A percentile compares a stretch with the other conserved stretches of the same genome.
Evolutionary conservation across 2,329 filamentous ascomycete genomes (phyloP).

Genomic region (Talaromyces sp.): DNA sequence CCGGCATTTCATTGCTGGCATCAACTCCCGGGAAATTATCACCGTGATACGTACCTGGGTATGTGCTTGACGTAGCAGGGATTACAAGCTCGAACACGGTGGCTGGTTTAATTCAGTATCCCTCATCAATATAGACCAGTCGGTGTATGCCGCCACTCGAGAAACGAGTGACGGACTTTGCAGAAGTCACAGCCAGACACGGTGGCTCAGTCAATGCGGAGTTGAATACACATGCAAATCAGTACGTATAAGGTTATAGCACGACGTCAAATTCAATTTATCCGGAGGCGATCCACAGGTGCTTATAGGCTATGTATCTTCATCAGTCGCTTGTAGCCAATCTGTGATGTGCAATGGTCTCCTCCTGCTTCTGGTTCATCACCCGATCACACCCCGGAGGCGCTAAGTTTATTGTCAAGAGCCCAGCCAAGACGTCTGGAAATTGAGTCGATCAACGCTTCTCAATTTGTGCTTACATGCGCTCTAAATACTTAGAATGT

Average conservation of each 20-base stretch:
- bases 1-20: not conserved
- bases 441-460: not conserved
- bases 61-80: not conserved
- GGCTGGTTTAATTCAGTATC: not conserved
- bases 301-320: not conserved
- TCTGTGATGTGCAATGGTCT: not conserved
- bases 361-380: not conserved
- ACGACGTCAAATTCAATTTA: constrained; percentile 1
- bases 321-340: not conserved
- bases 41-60: not conserved
- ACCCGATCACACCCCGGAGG: constrained; percentile 1
- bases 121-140: not conserved
- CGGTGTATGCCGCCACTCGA: not conserved
- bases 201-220: constrained; percentile 1
- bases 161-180: not conserved
- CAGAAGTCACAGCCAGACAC: not conserved
- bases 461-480: not conserved
- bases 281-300: constrained; percentile 1
- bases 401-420: not conserved
- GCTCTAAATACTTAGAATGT: not conserved
- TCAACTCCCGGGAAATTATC: not conserved
- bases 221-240: not conserved
- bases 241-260: not conserved
- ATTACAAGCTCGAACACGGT: not conserved
- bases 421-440: not conserved